phyloP scores from a whole-genome alignment of 192 early-diverging fungal species.

The Entomortierella parvispora region DNA sequence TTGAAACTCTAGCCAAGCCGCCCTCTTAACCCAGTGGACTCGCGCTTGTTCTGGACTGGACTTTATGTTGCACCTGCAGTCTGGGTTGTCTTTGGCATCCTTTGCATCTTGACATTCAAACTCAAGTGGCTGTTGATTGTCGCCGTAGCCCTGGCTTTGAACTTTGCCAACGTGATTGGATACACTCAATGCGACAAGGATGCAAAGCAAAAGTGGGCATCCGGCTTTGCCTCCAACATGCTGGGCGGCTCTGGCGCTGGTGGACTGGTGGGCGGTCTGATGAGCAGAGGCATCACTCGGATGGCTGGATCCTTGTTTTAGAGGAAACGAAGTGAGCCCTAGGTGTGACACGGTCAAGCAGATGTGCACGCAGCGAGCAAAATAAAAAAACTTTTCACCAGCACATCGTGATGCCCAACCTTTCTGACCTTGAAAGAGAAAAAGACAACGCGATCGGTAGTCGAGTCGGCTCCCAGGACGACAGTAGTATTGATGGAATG shows the following conservation, averaged over 20 bases:
- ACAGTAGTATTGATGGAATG: no score
- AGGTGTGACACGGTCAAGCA: no score
- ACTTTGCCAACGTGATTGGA: slow-evolving; percentile 92
- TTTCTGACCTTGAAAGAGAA: no score
- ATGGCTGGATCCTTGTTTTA: slow-evolving; percentile 52
- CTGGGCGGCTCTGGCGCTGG: slow-evolving; percentile 59
- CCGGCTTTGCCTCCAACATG: slow-evolving; percentile 67
- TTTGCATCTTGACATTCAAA: slow-evolving; percentile 76
- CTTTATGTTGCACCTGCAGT: slow-evolving; percentile 87
- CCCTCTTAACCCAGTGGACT: slow-evolving; percentile 85
- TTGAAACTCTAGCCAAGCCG: slow-evolving; percentile 73
- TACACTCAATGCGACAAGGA: slow-evolving; percentile 97
- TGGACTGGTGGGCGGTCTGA: slow-evolving; percentile 42
- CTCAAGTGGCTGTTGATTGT: slow-evolving; percentile 89
- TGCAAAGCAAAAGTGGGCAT: slow-evolving; percentile 79
- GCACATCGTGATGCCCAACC: no score
- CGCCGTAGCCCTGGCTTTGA: slow-evolving; percentile 85
- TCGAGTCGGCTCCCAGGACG: no score
- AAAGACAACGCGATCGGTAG: no score
- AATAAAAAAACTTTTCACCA: no score
- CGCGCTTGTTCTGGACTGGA: slow-evolving; percentile 92
- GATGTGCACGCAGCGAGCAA: no score
- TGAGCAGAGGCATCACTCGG: slow-evolving; percentile 43
- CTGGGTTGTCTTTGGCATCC: slow-evolving; percentile 87
- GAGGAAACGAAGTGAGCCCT: background rate